Evolutionary conservation across 192 early-diverging fungal genomes (phyloP), one percentile per base, ranked within the genome.

Genomic region (Coemansia sp.): DNA sequence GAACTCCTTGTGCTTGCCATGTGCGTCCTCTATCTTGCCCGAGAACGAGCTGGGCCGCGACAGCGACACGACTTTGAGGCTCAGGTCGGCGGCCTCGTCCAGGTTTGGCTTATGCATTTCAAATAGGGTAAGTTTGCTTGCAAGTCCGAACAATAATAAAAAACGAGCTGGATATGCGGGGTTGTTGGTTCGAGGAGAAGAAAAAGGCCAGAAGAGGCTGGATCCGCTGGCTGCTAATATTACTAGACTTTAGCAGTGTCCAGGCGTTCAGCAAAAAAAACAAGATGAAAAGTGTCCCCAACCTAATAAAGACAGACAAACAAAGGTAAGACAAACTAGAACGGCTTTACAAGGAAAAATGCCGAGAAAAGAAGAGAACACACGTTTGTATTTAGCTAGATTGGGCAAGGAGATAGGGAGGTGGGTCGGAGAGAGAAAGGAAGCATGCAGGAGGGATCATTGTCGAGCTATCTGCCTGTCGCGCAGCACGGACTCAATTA

Each of bases 21-120:
- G 50, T 5, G 43, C 53, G 31, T 54, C 57, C 2, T 56, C 57
- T n/a, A 75, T 53, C 22, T 70, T 62, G 53, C 78, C 63, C 1
- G 65, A 51, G 69, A 74, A 71, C 54, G 78, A 74, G 64, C 59
- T 64, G 52, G 65, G 41, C 21, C 69, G 65, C 5, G 78, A 75
- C 49, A 75, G 60, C 29, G 73, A 75, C 10, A 75, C 64, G 3
- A 72, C 69, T 26, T 68, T 59, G 26, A 80, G 65, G 21, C 62
- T 71, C 66, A 64, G 69, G 65, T 69, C 57, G 37, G 73, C 72
- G 27, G 78, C 64, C 53, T 75, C 67, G 63, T 70, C 68, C 16
- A 74, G 62, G 37, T 58, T 65, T n/a, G 61, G 49, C 57, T 62
- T 63, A 29, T 62, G 52, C 69, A 71, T 77, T 49, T 49, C 48